Evolutionary conservation across 139 green algal species (phyloP).

Genomic region (Chlamydomonas incerta): DNA sequence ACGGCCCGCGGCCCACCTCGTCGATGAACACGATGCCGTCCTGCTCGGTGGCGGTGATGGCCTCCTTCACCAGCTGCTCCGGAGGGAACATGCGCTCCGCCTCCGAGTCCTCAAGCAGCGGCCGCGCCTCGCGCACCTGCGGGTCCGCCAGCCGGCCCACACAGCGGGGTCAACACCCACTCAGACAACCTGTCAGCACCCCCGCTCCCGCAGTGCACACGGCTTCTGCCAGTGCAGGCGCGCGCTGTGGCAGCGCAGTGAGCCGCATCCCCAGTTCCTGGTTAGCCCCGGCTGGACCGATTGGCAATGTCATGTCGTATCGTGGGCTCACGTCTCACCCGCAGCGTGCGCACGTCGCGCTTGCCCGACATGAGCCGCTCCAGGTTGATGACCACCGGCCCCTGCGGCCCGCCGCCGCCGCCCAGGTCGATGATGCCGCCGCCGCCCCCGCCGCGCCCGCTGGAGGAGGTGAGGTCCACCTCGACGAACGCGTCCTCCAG

Average conservation of each 20-base stretch:
- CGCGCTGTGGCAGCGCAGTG: no score
- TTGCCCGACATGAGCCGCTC: constrained; percentile 25
- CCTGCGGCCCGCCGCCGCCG: background rate
- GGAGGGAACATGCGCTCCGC: constrained; percentile 68
- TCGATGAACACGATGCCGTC: constrained; percentile 97
- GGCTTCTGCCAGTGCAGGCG: no score
- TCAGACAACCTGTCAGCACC: no score
- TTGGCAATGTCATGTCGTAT: no score
- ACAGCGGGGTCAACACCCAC: no score
- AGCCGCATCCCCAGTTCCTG: background rate
- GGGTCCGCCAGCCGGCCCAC: no score
- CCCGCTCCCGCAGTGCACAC: no score
- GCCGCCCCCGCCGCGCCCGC: background rate
- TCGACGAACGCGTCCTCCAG: constrained; percentile 55
- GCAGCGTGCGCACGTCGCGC: constrained; percentile 28
- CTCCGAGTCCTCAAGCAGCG: constrained; percentile 76
- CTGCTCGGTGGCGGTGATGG: constrained; percentile 72
- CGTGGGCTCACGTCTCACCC: no score
- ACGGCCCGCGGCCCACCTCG: constrained; percentile 54
- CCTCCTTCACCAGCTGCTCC: constrained; percentile 72
- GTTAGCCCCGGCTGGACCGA: no score
- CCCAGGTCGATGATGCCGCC: constrained; percentile 43
- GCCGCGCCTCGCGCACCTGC: constrained; percentile 77
- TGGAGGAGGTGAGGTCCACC: constrained; percentile 48
- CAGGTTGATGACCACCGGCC: constrained; percentile 35